Evolutionary conservation across 169 alveolate genomes (phyloP), one percentile per base, ranked within the genome.

Genomic region (Theileria parva): DNA sequence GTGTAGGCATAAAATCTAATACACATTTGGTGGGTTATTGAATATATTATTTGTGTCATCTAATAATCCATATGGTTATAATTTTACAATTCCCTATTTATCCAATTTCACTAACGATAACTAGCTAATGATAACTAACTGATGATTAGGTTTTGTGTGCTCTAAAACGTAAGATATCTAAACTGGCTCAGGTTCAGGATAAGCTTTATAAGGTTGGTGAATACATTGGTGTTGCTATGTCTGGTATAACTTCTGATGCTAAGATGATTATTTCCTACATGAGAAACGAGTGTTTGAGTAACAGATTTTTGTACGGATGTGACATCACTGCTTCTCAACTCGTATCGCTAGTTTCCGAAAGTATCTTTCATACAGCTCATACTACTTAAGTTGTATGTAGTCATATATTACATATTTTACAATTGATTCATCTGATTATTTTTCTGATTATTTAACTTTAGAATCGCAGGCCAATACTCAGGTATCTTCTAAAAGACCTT

Each of bases 211-310:
- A 95, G 75, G 93, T 97, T 50, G 99, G 97, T 81, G 98, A 96
- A 81, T 97, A 98, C 74, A 93, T 97, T 68, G 99, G 98, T 27
- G 97, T 96, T 34, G 99, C 98, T 6, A 95, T 97, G 92, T 96
- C 99, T 23, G 99, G 99, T 27, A 91, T 98, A 34, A 97, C 99
- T 27, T 99, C 99, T n/a, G 99, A 98, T 85, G 99, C 99, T 5
- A 92, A 97, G 86, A 92, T 87, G 64, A 87, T 93, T 51, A 86
- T 89, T 50, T 75, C 85, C 65, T 88, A 69, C 60, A 91, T 92
- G 95, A 75, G 95, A 74, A 97, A 92, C 77, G 99, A 97, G 91
- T 97, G 99, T 88, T 90, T 97, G 61, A 94, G 95, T 65, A 95
- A 97, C 86, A 94, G 95, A 76, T 98, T 94, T 93, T 90, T 97